Conservation (phyloP, 176 grass and related monocot species). For the Hordeum vulgare region DNA sequence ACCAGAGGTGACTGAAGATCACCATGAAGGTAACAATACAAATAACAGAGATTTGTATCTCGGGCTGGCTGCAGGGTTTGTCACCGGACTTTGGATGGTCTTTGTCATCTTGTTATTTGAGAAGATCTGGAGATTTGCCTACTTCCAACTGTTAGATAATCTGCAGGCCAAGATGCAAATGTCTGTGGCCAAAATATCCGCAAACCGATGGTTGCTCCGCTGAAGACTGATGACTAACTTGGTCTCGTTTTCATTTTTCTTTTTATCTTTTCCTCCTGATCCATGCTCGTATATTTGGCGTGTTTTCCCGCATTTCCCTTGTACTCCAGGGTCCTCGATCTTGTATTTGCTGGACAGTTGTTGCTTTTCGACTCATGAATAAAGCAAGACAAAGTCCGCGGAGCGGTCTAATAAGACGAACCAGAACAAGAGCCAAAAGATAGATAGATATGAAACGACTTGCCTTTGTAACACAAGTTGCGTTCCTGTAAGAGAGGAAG, state of each 20-base stretch:
- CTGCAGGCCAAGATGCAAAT: not conserved
- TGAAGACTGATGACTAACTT: not conserved
- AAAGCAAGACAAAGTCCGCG: not conserved
- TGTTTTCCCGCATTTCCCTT: not conserved
- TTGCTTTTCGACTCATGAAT: not conserved
- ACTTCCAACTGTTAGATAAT: constrained; percentile 1
- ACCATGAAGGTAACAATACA: not conserved
- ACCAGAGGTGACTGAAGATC: not conserved
- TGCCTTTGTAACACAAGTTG: too few species aligned
- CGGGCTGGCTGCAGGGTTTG: constrained; percentile 6
- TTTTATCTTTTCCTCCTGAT: not conserved
- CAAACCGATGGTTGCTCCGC: not conserved
- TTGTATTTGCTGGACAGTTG: not conserved
- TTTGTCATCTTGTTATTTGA: constrained; percentile 1
- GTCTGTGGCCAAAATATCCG: not conserved
- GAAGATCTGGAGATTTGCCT: constrained; percentile 1
- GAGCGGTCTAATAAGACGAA: too few species aligned
- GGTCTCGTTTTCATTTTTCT: not conserved
- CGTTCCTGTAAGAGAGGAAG: too few species aligned
- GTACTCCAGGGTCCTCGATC: not conserved
- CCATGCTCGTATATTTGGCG: not conserved
- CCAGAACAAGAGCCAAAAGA: too few species aligned
- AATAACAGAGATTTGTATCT: not conserved
- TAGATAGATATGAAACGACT: too few species aligned
- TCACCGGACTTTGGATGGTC: constrained; percentile 13